Evolutionary conservation across 1,284 basidiomycete genomes (phyloP), one percentile per base, ranked within the genome.

Genomic region (Phellinidium pouzarii): DNA sequence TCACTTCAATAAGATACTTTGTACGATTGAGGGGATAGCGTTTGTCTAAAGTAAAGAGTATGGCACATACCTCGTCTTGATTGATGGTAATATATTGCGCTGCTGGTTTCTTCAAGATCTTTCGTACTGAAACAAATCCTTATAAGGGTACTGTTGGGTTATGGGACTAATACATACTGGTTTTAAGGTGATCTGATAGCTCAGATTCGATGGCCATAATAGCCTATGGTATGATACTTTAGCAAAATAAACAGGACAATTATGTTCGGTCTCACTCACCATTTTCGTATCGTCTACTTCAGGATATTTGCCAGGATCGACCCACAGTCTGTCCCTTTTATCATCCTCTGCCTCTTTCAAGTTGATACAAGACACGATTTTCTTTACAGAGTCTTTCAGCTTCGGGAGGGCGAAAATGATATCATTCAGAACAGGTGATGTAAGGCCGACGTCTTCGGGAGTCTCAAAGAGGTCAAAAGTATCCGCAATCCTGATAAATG

Each of bases 1-100:
- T 82, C 14, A 96, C 72, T 66, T 94, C 88, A 11, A 94, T 72
- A 1, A 93, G 69, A 64, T 80, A 90, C 87, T 91, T 19, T 52
- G 58, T 2, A 29, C 20, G 27, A 26, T 19, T 19, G 43, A 47
- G 22, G 6, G 7, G 6, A 43, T 52, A 26, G 52, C 14, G n/a
- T n/a, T n/a, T n/a, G n/a, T n/a, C 7, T 29, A 22, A 47, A 20
- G 19, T 43, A 50, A 25, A 7, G 36, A 53, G 7, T 8, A 41
- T 14, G 52, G 2, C 27, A 58, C 73, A 48, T 58, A 90, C 91
- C 66, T 92, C 89, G 54, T 85, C 82, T 0, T 79, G 82, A 0
- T 77, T 71, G 5, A 87, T 77, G 3, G 75, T 79, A 2, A 78
- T 75, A 72, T 84, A 99, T 55, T 85, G 73, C n/a, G 94, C 71